These are phyloP conservation scores for Citrullus mucosospermus DNA, from an alignment of 306 rosid genomes.

Conservation along the genomic window DNA sequence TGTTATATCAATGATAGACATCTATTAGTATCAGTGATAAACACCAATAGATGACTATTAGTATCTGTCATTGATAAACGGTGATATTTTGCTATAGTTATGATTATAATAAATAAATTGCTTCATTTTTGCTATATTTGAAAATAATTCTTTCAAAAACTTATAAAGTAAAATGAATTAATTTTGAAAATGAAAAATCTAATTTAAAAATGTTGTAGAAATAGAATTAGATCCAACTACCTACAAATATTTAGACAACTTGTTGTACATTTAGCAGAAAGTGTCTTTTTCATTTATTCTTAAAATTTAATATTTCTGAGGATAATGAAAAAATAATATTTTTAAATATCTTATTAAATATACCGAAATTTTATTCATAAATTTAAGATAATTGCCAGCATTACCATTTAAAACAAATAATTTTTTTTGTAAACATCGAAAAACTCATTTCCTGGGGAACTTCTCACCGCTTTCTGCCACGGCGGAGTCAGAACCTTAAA, in stretches of 20 bases:
- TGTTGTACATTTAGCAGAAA: neutral
- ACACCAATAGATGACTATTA: too few relatives aligned
- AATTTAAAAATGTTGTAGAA: too few relatives aligned
- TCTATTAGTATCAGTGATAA: too few relatives aligned
- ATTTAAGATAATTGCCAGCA: neutral
- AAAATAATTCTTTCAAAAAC: too few relatives aligned
- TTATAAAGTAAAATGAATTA: too few relatives aligned
- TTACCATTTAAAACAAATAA: neutral
- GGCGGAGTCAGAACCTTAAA: neutral
- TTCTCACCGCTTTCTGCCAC: neutral
- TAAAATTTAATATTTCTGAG: neutral
- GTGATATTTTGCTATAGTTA: too few relatives aligned
- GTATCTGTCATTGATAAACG: too few relatives aligned
- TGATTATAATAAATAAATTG: too few relatives aligned
- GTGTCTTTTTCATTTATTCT: neutral
- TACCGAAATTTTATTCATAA: neutral
- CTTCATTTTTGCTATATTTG: too few relatives aligned
- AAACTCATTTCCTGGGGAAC: neutral
- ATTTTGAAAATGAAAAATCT: neutral
- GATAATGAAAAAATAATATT: neutral
- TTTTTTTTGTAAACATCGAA: neutral
- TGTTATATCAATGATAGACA: too few relatives aligned
- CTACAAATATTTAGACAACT: neutral
- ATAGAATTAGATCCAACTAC: neutral
- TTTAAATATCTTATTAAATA: neutral